Evolutionary conservation across 371 early-diverging fungal species (phyloP).

Genomic region (Dinochytrium kinnereticum): DNA sequence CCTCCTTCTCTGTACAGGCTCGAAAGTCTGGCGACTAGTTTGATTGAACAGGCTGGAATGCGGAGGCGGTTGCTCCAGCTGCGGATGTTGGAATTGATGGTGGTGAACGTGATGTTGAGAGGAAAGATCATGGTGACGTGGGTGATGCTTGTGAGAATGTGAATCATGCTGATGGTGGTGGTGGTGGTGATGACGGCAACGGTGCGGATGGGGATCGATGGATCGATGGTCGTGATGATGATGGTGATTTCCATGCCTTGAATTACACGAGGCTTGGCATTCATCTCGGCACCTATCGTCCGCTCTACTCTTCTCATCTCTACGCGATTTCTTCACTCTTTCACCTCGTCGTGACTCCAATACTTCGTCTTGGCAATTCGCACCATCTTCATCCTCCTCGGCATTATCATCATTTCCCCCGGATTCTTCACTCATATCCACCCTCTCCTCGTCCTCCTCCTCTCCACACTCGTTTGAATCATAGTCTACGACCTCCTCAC

Average conservation of each 20-base stretch:
- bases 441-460: background rate
- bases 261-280: background rate
- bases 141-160: background rate
- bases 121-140: background rate
- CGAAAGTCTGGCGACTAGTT: too few species aligned
- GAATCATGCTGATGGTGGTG: background rate
- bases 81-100: background rate
- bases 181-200: slow-evolving; percentile 2
- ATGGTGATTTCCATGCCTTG: background rate
- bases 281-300: too few species aligned
- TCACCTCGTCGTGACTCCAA: background rate
- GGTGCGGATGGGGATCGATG: background rate
- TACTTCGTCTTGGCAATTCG: background rate
- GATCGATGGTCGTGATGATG: background rate
- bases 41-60: too few species aligned
- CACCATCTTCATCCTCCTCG: background rate
- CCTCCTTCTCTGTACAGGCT: too few species aligned
- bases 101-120: background rate
- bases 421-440: background rate
- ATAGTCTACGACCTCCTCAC: background rate
- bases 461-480: background rate
- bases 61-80: too few species aligned
- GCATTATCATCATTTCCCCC: background rate
- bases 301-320: too few species aligned
- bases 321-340: background rate